phyloP scores from a whole-genome alignment of 176 grass and related monocot species.

The Secale cereale region DNA sequence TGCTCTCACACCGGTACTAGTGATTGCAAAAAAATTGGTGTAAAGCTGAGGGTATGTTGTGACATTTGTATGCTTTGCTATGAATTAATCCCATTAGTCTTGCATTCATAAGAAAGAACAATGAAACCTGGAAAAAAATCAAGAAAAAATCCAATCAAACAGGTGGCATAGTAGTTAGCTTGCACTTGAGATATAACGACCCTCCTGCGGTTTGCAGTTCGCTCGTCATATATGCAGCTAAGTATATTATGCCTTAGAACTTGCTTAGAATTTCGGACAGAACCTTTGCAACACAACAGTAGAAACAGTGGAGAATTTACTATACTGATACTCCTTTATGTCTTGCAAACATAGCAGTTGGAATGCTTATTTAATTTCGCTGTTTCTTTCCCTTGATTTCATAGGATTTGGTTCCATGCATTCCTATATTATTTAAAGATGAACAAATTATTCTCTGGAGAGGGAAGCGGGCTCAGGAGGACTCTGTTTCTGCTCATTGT shows the following conservation, averaged over 20 bases:
- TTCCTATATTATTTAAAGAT: slow-evolving; percentile 67
- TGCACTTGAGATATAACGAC: neutral
- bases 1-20: slow-evolving; percentile 48
- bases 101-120: neutral
- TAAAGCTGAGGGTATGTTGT: slow-evolving; percentile 65
- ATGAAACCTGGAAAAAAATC: neutral
- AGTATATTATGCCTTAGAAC: neutral
- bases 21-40: slow-evolving; percentile 84
- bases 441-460: slow-evolving; percentile 72
- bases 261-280: neutral
- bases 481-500: neutral
- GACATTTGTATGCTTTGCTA: neutral
- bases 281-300: neutral
- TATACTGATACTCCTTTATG: neutral
- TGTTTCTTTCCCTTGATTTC: neutral
- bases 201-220: neutral
- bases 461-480: slow-evolving; percentile 33
- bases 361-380: neutral
- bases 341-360: neutral
- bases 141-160: neutral
- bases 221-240: neutral
- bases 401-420: slow-evolving; percentile 69
- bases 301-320: neutral
- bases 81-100: neutral
- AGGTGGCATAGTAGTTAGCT: neutral